These are phyloP conservation scores for Lactarius akahatsu DNA, from an alignment of 768 basidiomycete genomes.

Conservation along the genomic window DNA sequence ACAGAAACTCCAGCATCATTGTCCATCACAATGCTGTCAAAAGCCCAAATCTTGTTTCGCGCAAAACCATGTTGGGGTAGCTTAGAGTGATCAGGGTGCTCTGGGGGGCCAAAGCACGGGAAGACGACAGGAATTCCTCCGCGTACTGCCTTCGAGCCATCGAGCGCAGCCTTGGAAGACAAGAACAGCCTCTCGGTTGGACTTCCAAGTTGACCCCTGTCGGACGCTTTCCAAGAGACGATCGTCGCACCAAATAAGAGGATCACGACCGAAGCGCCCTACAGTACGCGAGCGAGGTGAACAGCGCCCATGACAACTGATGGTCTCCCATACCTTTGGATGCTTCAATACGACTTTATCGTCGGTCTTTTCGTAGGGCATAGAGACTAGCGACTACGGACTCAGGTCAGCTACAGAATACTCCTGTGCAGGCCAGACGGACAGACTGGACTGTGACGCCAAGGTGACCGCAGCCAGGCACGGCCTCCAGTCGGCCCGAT, in stretches of 20 bases:
- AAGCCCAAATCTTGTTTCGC: constrained; percentile 71
- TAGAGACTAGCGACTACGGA: constrained; percentile 30
- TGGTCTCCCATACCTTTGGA: constrained; percentile 49
- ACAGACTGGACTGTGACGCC: too few relatives aligned
- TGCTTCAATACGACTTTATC: constrained; percentile 55
- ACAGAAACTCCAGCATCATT: constrained; percentile 72
- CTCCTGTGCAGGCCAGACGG: background rate
- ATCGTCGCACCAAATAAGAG: constrained; percentile 85
- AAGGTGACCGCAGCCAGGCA: too few relatives aligned
- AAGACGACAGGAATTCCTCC: constrained; percentile 66
- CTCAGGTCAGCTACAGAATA: background rate
- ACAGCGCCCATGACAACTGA: background rate
- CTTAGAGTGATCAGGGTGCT: constrained; percentile 64
- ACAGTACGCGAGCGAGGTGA: background rate
- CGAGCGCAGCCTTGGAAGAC: constrained; percentile 73
- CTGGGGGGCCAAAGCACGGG: constrained; percentile 86
- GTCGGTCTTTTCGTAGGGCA: constrained; percentile 55
- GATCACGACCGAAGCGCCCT: constrained; percentile 68
- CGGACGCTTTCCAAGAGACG: constrained; percentile 75
- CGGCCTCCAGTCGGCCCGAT: background rate
- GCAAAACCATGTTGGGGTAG: constrained; percentile 92
- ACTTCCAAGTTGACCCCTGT: constrained; percentile 34
- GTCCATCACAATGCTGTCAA: constrained; percentile 62
- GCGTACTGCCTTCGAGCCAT: constrained; percentile 76
- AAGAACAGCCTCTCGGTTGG: constrained; percentile 75